phyloP scores from a whole-genome alignment of 805 yeast genomes.

The Yamadazyma insecticola region DNA sequence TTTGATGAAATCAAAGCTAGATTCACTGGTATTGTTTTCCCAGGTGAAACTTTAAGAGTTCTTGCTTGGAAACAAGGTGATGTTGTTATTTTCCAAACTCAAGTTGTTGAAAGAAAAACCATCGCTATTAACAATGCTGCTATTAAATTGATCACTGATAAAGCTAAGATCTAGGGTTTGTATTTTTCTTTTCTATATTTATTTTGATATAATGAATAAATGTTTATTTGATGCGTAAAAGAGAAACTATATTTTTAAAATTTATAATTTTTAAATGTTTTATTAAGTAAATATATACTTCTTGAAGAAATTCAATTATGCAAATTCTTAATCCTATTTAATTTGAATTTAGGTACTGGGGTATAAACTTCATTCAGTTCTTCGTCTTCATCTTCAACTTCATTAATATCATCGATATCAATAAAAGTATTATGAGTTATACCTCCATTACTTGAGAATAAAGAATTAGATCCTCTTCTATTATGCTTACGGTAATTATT shows the following conservation, averaged over 20 bases:
- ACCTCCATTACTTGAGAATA: no score
- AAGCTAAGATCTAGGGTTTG: conserved; percentile 30
- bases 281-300: conserved; percentile 1
- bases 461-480: no score
- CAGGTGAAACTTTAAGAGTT: conserved; percentile 84
- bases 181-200: no score
- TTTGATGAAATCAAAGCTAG: conserved; percentile 85
- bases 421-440: no score
- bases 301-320: no score
- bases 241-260: no score
- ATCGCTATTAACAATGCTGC: conserved; percentile 88
- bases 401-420: no score
- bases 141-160: conserved; percentile 47
- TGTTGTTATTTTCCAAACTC: conserved; percentile 71
- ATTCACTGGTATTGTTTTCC: conserved; percentile 87
- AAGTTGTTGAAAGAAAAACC: conserved; percentile 70
- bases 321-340: no score
- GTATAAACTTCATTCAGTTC: no score
- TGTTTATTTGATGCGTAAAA: no score
- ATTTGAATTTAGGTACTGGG: no score
- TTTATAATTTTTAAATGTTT: conserved; percentile 1
- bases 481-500: no score
- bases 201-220: not conserved
- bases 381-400: not conserved
- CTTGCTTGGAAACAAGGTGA: conserved; percentile 81